Base-by-base conservation (phyloP, 306 rosid genomes). In the Hippophae gyantsensis region DNA sequence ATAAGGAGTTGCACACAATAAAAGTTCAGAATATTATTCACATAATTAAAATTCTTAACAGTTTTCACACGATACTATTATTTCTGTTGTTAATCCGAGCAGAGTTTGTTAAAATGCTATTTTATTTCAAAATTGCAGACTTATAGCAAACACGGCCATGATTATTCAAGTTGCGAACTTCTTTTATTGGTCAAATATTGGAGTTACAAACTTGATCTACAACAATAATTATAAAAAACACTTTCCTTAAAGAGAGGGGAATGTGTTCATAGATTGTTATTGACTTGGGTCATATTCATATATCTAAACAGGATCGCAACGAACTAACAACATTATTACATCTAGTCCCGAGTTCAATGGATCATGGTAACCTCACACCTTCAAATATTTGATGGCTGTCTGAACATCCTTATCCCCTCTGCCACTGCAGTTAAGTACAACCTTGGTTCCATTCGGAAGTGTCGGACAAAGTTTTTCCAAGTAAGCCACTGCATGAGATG, bases 371-470 rank as follows among this genome's bases (percentile, higher is more conserved):
- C 57, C 52, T 83, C 77, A 90, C 67, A 90, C 13, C 77, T 87
- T 62, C 84, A 90, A 67, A 67, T 74, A 60, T 74, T 90, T 90
- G 87, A 85, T 90, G 11, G 86, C 98, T 8, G 98, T 90, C 3
- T 90, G 92, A 58, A 90, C 98, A 65, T 90, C 98, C 78, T 90
- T 90, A 53, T 90, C 98, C 48, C 98, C 98, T 60, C 98, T 65
- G 69, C 98, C 98, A 50, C 98, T 87, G 81, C 84, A 90, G 83
- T 85, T 85, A 7, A 90, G 63, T 60, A 90, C 95, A 10, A 92
- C 87, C 74, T 88, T 87, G 25, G 84, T 6, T 48, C 96, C 93
- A 7, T 81, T 47, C 0, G 93, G 85, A 51, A 92, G 95, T 32
- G 83, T 74, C 7, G 95, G 96, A 61, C 98, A 92, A 13, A 92